phyloP scores from a whole-genome alignment of 352 stramenopile species.

The Globisporangium lucens region DNA sequence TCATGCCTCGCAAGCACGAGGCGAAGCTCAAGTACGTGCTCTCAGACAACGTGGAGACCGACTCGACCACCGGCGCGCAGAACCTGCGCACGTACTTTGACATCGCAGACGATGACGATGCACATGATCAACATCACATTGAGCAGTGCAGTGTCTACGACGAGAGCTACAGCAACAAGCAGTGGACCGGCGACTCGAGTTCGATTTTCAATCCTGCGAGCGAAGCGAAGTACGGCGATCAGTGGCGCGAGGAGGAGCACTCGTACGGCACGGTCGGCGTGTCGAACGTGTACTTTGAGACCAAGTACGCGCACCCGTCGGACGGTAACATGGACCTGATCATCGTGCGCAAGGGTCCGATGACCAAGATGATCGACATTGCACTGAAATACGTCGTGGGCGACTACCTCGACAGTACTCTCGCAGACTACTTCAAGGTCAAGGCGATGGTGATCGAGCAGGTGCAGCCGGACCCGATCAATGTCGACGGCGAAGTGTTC shows the following conservation, averaged over 20 bases:
- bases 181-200: slow-evolving; percentile 57
- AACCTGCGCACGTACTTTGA: slow-evolving; percentile 73
- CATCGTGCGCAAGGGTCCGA: slow-evolving; percentile 53
- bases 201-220: slow-evolving; percentile 58
- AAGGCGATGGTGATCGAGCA: slow-evolving; percentile 76
- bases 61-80: slow-evolving; percentile 47
- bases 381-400: slow-evolving; percentile 47
- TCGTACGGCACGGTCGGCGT: slow-evolving; percentile 56
- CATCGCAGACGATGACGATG: slow-evolving; percentile 45
- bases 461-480: slow-evolving; percentile 55
- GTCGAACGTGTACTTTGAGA: slow-evolving; percentile 82
- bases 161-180: slow-evolving; percentile 41
- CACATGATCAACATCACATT: slow-evolving; percentile 65
- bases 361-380: slow-evolving; percentile 47
- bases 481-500: slow-evolving; percentile 78
- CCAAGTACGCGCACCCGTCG: slow-evolving; percentile 72
- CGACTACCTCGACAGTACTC: slow-evolving; percentile 51
- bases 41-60: slow-evolving; percentile 42
- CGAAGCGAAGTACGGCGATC: slow-evolving; percentile 51
- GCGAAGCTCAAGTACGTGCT: slow-evolving; percentile 74
- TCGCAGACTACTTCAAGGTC: slow-evolving; percentile 76
- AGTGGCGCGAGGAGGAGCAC: slow-evolving; percentile 49
- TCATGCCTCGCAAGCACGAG: slow-evolving; percentile 47
- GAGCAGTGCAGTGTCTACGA: slow-evolving; percentile 79
- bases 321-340: slow-evolving; percentile 82